phyloP scores from a whole-genome alignment of 177 flowering plant genomes.

The Tripterygium wilfordii region DNA sequence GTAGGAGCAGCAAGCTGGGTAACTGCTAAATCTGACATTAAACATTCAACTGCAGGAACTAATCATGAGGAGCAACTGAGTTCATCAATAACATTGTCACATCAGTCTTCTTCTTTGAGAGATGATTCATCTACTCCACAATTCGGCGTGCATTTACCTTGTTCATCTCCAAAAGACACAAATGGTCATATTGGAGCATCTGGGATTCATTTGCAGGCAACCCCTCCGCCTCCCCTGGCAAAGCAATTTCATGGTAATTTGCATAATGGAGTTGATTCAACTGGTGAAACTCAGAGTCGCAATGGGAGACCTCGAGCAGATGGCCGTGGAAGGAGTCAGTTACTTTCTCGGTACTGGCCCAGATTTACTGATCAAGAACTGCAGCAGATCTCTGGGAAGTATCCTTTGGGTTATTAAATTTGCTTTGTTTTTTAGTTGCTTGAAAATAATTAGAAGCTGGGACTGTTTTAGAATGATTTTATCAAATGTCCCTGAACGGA shows the following conservation, averaged over 20 bases:
- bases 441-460: too few species aligned
- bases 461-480: too few species aligned
- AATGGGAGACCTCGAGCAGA: constrained; percentile 62
- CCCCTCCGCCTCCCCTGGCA: constrained; percentile 25
- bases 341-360: constrained; percentile 73
- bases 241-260: constrained; percentile 31
- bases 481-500: too few species aligned
- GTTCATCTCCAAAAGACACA: constrained; percentile 30
- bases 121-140: constrained; percentile 41
- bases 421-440: too few species aligned
- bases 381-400: constrained; percentile 69
- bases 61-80: constrained; percentile 29
- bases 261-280: constrained; percentile 40
- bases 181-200: constrained; percentile 31
- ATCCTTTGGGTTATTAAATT: constrained; percentile 36
- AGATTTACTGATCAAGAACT: constrained; percentile 67
- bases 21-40: constrained; percentile 12
- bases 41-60: constrained; percentile 29
- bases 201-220: constrained; percentile 31
- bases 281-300: constrained; percentile 46
- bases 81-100: constrained; percentile 28
- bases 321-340: constrained; percentile 48
- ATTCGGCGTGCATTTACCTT: constrained; percentile 31
- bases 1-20: background rate
- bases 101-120: constrained; percentile 26